These are phyloP conservation scores for Camellia lanceoleosa DNA, from an alignment of 148 eudicot species.

Conservation along the genomic window DNA sequence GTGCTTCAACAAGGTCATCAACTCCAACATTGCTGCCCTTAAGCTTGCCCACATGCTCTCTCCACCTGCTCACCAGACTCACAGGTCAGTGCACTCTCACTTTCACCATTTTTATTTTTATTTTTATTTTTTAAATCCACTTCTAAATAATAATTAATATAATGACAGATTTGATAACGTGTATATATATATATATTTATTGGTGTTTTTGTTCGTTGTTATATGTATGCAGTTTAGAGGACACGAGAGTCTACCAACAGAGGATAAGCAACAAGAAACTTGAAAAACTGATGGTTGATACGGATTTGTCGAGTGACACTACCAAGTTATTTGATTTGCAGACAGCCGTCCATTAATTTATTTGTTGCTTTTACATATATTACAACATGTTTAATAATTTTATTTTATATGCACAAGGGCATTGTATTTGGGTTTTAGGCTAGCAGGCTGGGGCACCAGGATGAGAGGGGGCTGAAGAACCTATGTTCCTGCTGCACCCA, in stretches of 20 bases:
- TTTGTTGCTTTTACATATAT: too few relatives aligned
- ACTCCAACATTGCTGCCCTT: conserved; percentile 32
- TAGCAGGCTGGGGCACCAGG: too few relatives aligned
- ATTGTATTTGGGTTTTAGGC: too few relatives aligned
- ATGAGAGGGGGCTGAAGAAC: too few relatives aligned
- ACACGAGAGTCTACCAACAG: conserved; percentile 22
- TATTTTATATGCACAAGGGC: too few relatives aligned
- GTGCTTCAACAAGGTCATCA: conserved; percentile 57
- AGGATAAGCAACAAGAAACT: conserved; percentile 58
- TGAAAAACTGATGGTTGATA: conserved; percentile 35
- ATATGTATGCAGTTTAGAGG: conserved; percentile 25
- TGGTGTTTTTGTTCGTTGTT: neutral
- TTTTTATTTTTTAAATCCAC: neutral
- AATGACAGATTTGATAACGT: too few relatives aligned
- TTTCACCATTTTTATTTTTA: too few relatives aligned
- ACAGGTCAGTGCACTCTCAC: conserved; percentile 13
- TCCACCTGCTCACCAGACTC: neutral
- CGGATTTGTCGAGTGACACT: conserved; percentile 22
- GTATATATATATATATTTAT: neutral
- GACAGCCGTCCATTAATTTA: too few relatives aligned
- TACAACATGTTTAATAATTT: too few relatives aligned
- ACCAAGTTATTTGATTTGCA: neutral
- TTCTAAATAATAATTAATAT: too few relatives aligned
- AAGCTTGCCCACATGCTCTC: conserved; percentile 39
- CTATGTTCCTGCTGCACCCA: too few relatives aligned